Percentiles rank a stretch among this genome's conserved stretches.
phyloP scores from a whole-genome alignment of 2,329 filamentous ascomycete genomes.

The Ophiostoma angusticollis region DNA sequence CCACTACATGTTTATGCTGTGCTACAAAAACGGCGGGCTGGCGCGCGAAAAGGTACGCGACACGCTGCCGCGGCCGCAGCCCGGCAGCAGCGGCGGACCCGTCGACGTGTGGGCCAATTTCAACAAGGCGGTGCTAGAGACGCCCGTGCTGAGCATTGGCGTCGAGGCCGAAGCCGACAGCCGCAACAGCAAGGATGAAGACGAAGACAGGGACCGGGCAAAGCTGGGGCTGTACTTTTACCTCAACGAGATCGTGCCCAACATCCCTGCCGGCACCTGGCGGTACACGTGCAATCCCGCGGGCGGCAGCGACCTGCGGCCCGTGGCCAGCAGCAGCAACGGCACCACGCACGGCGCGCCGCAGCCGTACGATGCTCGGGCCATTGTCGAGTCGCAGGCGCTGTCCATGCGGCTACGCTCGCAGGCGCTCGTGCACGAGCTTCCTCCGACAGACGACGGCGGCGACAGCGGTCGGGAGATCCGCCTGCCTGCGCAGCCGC shows the following conservation, averaged over 20 bases:
- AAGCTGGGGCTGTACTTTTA: slow-evolving; percentile 92
- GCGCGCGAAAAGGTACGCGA: slow-evolving; percentile 86
- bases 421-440: slow-evolving; percentile 54
- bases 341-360: too few relatives aligned
- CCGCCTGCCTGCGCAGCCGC: slow-evolving; percentile 64
- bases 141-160: slow-evolving; percentile 53
- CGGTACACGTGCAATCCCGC: slow-evolving; percentile 51
- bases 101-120: slow-evolving; percentile 67
- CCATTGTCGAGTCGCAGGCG: slow-evolving; percentile 90
- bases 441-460: slow-evolving; percentile 17
- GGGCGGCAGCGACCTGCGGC: slow-evolving; percentile 37
- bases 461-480: not conserved
- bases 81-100: slow-evolving; percentile 24
- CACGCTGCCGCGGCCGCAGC: slow-evolving; percentile 38
- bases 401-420: slow-evolving; percentile 82
- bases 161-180: too few relatives aligned
- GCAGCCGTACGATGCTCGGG: slow-evolving; percentile 54
- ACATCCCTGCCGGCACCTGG: slow-evolving; percentile 76
- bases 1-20: slow-evolving; percentile 99
- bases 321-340: slow-evolving; percentile 15
- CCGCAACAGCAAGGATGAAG: not conserved
- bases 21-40: slow-evolving; percentile 96
- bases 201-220: too few relatives aligned
- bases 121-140: slow-evolving; percentile 57
- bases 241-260: slow-evolving; percentile 89